phyloP scores from a whole-genome alignment of 495 filamentous ascomycete species.

The Collariella sp. region DNA sequence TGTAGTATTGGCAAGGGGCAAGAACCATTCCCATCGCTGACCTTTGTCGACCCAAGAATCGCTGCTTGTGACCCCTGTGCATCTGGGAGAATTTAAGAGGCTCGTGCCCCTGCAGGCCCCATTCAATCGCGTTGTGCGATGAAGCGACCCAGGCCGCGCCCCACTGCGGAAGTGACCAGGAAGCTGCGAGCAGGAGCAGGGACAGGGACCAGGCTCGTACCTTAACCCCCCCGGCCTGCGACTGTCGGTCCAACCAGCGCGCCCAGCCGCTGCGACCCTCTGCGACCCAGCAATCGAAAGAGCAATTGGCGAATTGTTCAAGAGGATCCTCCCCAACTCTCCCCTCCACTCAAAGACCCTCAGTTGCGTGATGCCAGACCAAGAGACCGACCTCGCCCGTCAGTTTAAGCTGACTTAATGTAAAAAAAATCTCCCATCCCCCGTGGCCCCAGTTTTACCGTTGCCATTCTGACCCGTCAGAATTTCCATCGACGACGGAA shows the following conservation, averaged over 20 bases:
- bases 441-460: slow-evolving; percentile 15
- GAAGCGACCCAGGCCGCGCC: slow-evolving; percentile 16
- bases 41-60: no score
- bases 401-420: not conserved
- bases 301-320: not conserved
- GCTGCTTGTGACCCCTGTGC: not conserved
- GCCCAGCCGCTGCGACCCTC: slow-evolving; percentile 5
- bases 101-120: slow-evolving; percentile 6
- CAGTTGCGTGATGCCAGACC: slow-evolving; percentile 17
- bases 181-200: slow-evolving; percentile 20
- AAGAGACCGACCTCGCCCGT: not conserved
- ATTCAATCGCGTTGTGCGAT: slow-evolving; percentile 13
- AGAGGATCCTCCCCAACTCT: not conserved
- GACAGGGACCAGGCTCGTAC: slow-evolving; percentile 18
- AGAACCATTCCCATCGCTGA: not conserved
- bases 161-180: slow-evolving; percentile 16
- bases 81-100: slow-evolving; percentile 15
- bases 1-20: not conserved
- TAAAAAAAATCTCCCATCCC: no score
- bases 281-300: not conserved
- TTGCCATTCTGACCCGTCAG: not conserved
- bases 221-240: slow-evolving; percentile 8
- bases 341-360: not conserved
- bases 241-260: slow-evolving; percentile 5
- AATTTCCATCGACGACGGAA: no score